Conservation (phyloP, 83 land plant genomes). For the Picea engelmannii region DNA sequence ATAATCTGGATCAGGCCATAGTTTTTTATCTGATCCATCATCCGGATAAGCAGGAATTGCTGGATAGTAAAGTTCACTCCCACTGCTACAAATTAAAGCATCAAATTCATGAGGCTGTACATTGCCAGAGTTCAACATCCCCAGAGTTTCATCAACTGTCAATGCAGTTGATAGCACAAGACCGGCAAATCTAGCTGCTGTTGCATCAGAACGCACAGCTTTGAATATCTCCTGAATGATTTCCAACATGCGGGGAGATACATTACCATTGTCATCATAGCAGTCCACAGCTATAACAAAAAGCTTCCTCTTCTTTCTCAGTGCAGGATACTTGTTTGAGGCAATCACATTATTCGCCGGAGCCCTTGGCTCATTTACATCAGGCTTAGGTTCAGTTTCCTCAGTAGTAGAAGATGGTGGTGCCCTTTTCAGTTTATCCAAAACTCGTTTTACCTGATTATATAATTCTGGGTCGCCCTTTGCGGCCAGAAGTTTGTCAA, state of each 20-base stretch:
- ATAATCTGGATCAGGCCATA: conserved; percentile 72
- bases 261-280: conserved; percentile 54
- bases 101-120: conserved; percentile 70
- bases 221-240: conserved; percentile 47
- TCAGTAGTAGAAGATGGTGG: conserved; percentile 14
- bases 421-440: conserved; percentile 44
- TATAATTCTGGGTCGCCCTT: conserved; percentile 35
- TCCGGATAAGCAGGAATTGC: conserved; percentile 35
- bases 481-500: conserved; percentile 22
- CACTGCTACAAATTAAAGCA: conserved; percentile 89
- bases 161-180: conserved; percentile 78
- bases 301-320: conserved; percentile 53
- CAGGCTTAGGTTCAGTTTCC: conserved; percentile 15
- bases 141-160: conserved; percentile 52
- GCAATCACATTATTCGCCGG: conserved; percentile 6
- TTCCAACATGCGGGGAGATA: conserved; percentile 57
- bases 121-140: conserved; percentile 50
- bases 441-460: conserved; percentile 50
- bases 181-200: conserved; percentile 48
- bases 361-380: conserved; percentile 14
- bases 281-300: conserved; percentile 77
- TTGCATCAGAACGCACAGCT: conserved; percentile 38
- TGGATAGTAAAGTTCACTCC: conserved; percentile 86
- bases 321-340: conserved; percentile 48
- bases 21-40: conserved; percentile 43